A percentile compares a stretch with the other conserved stretches of the same genome.
Evolutionary conservation across 768 basidiomycete species (phyloP).

Genomic region (Rhizopogon vesiculosus): DNA sequence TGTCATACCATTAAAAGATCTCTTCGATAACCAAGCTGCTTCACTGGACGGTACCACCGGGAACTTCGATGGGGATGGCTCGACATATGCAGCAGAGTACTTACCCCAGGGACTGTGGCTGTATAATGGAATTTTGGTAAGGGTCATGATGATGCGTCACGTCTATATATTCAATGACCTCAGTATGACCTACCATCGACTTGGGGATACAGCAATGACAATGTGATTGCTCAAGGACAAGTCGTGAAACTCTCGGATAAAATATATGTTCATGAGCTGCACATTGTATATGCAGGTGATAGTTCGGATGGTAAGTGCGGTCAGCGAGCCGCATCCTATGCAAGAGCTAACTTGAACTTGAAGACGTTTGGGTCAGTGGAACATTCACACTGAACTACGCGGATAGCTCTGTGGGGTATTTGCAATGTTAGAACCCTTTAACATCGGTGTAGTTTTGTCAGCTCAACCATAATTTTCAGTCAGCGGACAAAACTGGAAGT

Average conservation of each 20-base stretch:
- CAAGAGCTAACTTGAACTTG: neutral
- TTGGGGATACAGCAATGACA: slow-evolving; percentile 41
- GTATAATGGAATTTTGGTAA: slow-evolving; percentile 36
- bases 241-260: slow-evolving; percentile 27
- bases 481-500: slow-evolving; percentile 38
- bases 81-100: slow-evolving; percentile 36
- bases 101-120: slow-evolving; percentile 35
- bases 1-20: slow-evolving; percentile 20
- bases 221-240: slow-evolving; percentile 41
- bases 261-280: slow-evolving; percentile 41
- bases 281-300: slow-evolving; percentile 44
- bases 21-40: slow-evolving; percentile 42
- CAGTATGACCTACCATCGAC: slow-evolving; percentile 38
- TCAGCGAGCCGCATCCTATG: neutral
- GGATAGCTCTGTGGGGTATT: slow-evolving; percentile 28
- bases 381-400: slow-evolving; percentile 33
- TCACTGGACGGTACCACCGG: slow-evolving; percentile 32
- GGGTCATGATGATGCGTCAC: neutral
- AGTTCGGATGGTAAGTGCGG: slow-evolving; percentile 25
- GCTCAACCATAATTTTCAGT: slow-evolving; percentile 23
- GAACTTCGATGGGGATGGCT: slow-evolving; percentile 34
- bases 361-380: slow-evolving; percentile 29
- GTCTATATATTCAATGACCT: neutral
- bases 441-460: neutral
- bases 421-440: slow-evolving; percentile 27